Evolutionary conservation across 164 flowering plant species (phyloP).

Genomic region (Amborella trichopoda): DNA sequence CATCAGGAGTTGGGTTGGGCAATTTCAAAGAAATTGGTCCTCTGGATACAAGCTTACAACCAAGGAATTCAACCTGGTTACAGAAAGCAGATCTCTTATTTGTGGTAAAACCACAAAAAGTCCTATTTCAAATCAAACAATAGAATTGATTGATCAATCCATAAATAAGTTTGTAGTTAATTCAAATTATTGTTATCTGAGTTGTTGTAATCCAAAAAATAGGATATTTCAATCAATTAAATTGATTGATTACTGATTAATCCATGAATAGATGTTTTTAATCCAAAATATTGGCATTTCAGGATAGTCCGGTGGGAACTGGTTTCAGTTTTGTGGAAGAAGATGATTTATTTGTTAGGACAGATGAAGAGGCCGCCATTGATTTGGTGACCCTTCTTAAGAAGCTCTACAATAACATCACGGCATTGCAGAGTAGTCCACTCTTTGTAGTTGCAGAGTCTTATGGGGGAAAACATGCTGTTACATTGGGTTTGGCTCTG

Average conservation of each 20-base stretch:
- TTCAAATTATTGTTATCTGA: too few relatives aligned
- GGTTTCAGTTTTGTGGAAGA: conserved; percentile 89
- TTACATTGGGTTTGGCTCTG: conserved; percentile 53
- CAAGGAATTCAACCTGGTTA: conserved; percentile 55
- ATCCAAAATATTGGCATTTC: not conserved
- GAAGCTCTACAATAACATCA: conserved; percentile 38
- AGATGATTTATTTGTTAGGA: conserved; percentile 35
- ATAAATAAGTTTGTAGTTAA: too few relatives aligned
- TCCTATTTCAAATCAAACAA: too few relatives aligned
- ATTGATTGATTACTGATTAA: too few relatives aligned
- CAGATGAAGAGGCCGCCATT: conserved; percentile 67
- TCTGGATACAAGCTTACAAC: conserved; percentile 27
- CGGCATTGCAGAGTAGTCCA: conserved; percentile 52
- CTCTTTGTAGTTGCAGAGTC: conserved; percentile 80
- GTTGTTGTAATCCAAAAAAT: too few relatives aligned
- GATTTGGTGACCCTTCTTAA: conserved; percentile 60
- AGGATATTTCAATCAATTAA: too few relatives aligned
- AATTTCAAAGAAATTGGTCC: conserved; percentile 55
- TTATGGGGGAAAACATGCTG: conserved; percentile 87
- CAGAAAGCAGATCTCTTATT: conserved; percentile 53
- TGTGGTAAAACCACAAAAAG: too few relatives aligned
- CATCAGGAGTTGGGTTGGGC: conserved; percentile 50
- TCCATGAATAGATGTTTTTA: too few relatives aligned
- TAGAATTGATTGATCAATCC: too few relatives aligned
- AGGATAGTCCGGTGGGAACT: conserved; percentile 95